These are phyloP conservation scores for Chlamydomonas schloesseri DNA, from an alignment of 139 green algal species.

Conservation along the genomic window DNA sequence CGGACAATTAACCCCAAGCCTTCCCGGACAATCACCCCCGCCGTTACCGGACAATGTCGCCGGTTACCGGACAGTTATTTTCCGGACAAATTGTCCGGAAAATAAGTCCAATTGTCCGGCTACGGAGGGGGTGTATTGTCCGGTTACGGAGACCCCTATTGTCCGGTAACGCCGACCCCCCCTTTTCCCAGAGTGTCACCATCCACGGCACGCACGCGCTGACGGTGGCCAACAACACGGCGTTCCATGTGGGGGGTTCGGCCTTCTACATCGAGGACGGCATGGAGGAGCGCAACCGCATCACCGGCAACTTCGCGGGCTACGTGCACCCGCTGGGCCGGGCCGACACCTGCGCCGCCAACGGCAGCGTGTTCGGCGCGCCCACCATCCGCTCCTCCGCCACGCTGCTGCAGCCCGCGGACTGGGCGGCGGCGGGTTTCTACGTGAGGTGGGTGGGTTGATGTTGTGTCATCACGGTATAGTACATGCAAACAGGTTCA, in stretches of 20 bases:
- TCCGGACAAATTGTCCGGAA: too few relatives aligned
- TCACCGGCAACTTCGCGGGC: background rate
- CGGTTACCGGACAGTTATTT: too few relatives aligned
- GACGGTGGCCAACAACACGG: background rate
- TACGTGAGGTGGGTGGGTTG: constrained; percentile 10
- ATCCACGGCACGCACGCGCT: constrained; percentile 7
- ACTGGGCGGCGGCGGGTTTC: background rate
- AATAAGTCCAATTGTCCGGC: too few relatives aligned
- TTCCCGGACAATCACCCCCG: too few relatives aligned
- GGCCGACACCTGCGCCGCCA: background rate
- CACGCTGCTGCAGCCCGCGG: background rate
- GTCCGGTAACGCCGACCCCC: too few relatives aligned
- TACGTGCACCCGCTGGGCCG: constrained; percentile 7
- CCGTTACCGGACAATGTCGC: too few relatives aligned
- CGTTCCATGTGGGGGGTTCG: background rate
- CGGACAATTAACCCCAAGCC: too few relatives aligned
- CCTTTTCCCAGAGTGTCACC: too few relatives aligned
- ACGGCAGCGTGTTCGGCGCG: background rate
- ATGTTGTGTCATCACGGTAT: too few relatives aligned
- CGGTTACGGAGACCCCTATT: too few relatives aligned
- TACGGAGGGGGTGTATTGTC: too few relatives aligned
- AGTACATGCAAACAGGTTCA: too few relatives aligned
- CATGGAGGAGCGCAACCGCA: background rate
- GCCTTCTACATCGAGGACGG: constrained; percentile 6
- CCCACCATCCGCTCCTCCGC: background rate